Conservation (phyloP, 2,329 filamentous ascomycete species). For the Biscogniauxia mediterranea region DNA sequence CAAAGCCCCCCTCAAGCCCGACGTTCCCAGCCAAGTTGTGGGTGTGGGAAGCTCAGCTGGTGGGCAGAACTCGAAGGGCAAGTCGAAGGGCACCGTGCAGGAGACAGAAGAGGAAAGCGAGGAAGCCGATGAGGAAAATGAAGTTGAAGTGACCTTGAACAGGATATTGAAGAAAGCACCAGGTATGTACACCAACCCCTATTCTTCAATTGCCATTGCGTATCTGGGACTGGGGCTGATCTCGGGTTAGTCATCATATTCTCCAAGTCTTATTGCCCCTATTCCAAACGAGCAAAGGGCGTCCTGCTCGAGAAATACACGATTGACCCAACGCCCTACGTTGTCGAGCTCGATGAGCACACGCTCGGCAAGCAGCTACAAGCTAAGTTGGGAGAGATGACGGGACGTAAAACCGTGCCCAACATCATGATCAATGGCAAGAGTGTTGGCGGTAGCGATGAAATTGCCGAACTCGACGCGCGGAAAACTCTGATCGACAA, state of each 20-base stretch:
- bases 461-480: slow-evolving; percentile 70
- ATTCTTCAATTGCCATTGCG: background rate
- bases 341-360: slow-evolving; percentile 88
- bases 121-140: slow-evolving; percentile 58
- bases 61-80: slow-evolving; percentile 44
- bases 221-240: slow-evolving; percentile 11
- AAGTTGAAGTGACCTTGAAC: slow-evolving; percentile 71
- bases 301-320: slow-evolving; percentile 81
- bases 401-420: slow-evolving; percentile 81
- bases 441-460: slow-evolving; percentile 88
- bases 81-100: slow-evolving; percentile 34
- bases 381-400: slow-evolving; percentile 66
- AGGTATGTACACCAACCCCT: slow-evolving; percentile 52
- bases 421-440: slow-evolving; percentile 87
- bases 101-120: slow-evolving; percentile 35
- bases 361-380: slow-evolving; percentile 73
- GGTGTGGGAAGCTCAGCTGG: slow-evolving; percentile 58
- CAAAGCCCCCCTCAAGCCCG: slow-evolving; percentile 61
- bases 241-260: slow-evolving; percentile 77
- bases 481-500: slow-evolving; percentile 67
- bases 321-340: slow-evolving; percentile 77
- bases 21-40: slow-evolving; percentile 55
- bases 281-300: slow-evolving; percentile 79
- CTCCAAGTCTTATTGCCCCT: slow-evolving; percentile 90
- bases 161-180: slow-evolving; percentile 80